Base-by-base conservation (phyloP, 805 yeast species). In the Nakazawaea anatomiae region DNA sequence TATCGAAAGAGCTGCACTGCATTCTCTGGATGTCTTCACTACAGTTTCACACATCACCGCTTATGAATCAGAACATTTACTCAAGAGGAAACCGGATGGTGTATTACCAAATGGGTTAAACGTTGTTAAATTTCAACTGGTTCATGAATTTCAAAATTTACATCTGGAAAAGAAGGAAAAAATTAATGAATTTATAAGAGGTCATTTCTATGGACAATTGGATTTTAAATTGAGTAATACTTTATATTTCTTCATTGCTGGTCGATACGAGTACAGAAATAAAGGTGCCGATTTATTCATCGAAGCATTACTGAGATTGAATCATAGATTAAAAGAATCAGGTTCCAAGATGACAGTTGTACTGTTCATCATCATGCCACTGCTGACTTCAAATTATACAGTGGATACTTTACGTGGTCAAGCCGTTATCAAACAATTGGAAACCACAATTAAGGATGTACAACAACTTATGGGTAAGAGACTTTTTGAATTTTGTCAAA, bases 1-100 rank as follows among this genome's bases (percentile, higher is more conserved):
- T 69, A 87, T 92, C 57, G 99, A 92, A 72, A 79, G 99, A 53
- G 91, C 96, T 6, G 97, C 97, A 12, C 90, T 97, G 14, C 98
- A 92, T 66, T 78, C 94, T 11, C 89, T 96, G 6, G 99, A 92
- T 67, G 99, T 92, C 27, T 92, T 92, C 72, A 92, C 99, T 38
- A 94, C 99, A 0, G 99, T 92, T 9, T 89, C 96, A 9, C 96
- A 92, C 64, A 94, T 92, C 60, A 92, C 99, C n/a, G 98, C 98
- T 1, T 87, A 82, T 63, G 99, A 92, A 69, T 75, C 92, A 6
- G 98, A 92, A 71, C 95, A 91, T 67, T 74, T 92, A 67, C 76
- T 92, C 58, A 94, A 92, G 64, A 80, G 99, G 56, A 91, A 92
- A 68, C 99, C 99, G 1, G 99, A 92, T 64, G 99, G 99, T 3